A percentile compares a stretch with the other conserved stretches of the same genome.
phyloP scores from a whole-genome alignment of 352 stramenopile species.

The Globisporangium barbulae region DNA sequence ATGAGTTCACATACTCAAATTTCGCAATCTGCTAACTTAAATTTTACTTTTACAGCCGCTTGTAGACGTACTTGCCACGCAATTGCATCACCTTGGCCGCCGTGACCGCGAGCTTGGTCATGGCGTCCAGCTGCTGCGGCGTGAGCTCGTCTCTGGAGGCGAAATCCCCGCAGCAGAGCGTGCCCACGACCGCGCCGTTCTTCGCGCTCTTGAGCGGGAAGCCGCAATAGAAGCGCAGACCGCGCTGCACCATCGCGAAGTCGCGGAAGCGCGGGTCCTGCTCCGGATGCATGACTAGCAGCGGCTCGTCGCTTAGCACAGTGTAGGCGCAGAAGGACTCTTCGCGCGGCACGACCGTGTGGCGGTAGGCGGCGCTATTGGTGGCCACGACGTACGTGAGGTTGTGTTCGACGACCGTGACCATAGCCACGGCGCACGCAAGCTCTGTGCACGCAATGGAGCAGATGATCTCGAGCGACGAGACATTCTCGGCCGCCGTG shows the following conservation, averaged over 20 bases:
- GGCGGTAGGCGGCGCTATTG: constrained; percentile 11
- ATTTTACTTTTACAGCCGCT: constrained; percentile 4
- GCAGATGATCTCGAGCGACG: constrained; percentile 26
- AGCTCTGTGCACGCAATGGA: constrained; percentile 18
- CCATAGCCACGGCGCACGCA: constrained; percentile 15
- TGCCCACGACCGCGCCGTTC: constrained; percentile 14
- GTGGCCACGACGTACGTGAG: constrained; percentile 16
- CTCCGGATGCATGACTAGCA: constrained; percentile 12
- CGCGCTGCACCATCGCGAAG: constrained; percentile 11
- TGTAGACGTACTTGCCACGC: constrained; percentile 13
- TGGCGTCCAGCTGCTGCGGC: constrained; percentile 8
- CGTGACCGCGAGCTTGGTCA: constrained; percentile 17
- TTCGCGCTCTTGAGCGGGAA: constrained; percentile 15
- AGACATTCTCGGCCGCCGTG: constrained; percentile 10
- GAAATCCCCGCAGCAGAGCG: constrained; percentile 22
- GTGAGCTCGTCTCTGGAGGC: not conserved
- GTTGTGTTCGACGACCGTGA: constrained; percentile 18
- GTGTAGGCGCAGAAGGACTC: constrained; percentile 21
- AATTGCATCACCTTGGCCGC: constrained; percentile 22
- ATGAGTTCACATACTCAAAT: too few species aligned
- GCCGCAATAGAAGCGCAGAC: constrained; percentile 20
- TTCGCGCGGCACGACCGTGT: constrained; percentile 2
- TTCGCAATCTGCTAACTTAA: not conserved
- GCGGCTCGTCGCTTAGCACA: constrained; percentile 8
- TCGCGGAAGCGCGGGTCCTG: constrained; percentile 16